Percentiles rank a stretch among this genome's conserved stretches.
phyloP scores from a whole-genome alignment of 768 basidiomycete genomes.

The Hericium erinaceus region DNA sequence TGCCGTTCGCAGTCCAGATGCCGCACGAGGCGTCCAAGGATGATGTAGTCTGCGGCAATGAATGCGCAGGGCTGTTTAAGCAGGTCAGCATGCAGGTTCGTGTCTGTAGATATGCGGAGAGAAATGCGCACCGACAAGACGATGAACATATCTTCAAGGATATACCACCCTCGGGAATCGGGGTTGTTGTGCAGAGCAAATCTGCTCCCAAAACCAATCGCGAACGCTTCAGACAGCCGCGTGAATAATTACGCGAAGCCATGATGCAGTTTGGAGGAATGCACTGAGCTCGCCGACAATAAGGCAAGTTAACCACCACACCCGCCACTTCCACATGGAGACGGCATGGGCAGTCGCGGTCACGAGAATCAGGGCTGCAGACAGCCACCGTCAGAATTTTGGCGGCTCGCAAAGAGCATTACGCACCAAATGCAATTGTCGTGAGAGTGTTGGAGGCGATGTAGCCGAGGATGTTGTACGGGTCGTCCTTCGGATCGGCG shows the following conservation, averaged over 20 bases:
- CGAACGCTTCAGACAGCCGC: slow-evolving; percentile 33
- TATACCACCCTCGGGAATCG: slow-evolving; percentile 43
- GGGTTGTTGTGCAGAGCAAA: slow-evolving; percentile 47
- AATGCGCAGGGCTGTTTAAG: slow-evolving; percentile 57
- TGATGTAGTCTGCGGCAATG: slow-evolving; percentile 58
- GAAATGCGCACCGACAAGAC: slow-evolving; percentile 39
- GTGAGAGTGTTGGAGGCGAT: slow-evolving; percentile 47
- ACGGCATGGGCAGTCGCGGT: neutral
- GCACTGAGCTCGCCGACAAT: slow-evolving; percentile 49
- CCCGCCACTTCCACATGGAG: slow-evolving; percentile 11
- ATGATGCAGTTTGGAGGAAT: slow-evolving; percentile 9
- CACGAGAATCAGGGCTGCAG: slow-evolving; percentile 1
- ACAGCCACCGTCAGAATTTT: neutral
- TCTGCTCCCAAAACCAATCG: slow-evolving; percentile 44
- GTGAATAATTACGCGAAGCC: neutral
- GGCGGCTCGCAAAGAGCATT: neutral
- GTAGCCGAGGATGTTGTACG: slow-evolving; percentile 43
- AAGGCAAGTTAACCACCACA: slow-evolving; percentile 27
- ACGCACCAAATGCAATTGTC: slow-evolving; percentile 36
- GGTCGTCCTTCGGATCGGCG: slow-evolving; percentile 42
- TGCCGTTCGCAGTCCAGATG: slow-evolving; percentile 38
- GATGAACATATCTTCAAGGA: slow-evolving; percentile 48
- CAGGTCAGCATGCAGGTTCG: neutral
- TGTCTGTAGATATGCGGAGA: too few relatives aligned
- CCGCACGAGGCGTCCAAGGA: slow-evolving; percentile 51